Conservation (phyloP, 495 filamentous ascomycete species). For the Penicillium salamii region DNA sequence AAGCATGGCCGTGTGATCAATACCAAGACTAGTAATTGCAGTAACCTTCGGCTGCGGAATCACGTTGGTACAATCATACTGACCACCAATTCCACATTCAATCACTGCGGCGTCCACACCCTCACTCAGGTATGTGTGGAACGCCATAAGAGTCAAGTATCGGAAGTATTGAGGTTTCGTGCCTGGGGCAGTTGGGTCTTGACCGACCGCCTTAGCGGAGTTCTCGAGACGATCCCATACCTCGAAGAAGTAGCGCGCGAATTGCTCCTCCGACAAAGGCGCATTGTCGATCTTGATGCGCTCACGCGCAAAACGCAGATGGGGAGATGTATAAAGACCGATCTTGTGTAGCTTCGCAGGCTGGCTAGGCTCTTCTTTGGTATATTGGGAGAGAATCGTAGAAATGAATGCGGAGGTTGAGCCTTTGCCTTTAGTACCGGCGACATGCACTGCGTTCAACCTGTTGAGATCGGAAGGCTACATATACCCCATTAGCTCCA, state of each 20-base stretch:
- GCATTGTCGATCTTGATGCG: conserved; percentile 78
- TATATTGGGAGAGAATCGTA: conserved; percentile 59
- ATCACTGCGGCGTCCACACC: conserved; percentile 80
- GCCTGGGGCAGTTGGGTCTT: conserved; percentile 41
- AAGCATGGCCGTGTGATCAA: conserved; percentile 80
- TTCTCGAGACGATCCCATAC: conserved; percentile 76
- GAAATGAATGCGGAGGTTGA: conserved; percentile 51
- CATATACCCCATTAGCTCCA: conserved; percentile 9
- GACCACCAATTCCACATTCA: conserved; percentile 90
- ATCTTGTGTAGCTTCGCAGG: conserved; percentile 50
- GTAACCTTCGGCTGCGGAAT: conserved; percentile 67
- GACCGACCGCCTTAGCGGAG: conserved; percentile 44
- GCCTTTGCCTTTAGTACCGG: conserved; percentile 93
- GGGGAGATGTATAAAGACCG: conserved; percentile 86
- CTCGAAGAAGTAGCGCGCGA: conserved; percentile 84
- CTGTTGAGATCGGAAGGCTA: conserved; percentile 73
- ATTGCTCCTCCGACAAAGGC: conserved; percentile 71
- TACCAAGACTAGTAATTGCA: conserved; percentile 81
- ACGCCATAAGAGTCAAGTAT: conserved; percentile 85
- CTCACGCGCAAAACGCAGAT: conserved; percentile 83
- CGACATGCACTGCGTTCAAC: conserved; percentile 77
- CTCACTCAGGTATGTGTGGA: conserved; percentile 80
- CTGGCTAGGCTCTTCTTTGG: conserved; percentile 29
- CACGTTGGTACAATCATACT: conserved; percentile 94
- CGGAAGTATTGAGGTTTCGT: conserved; percentile 86